Evolutionary conservation across 225 moss, liverwort and hornwort species (phyloP), one percentile per base, ranked within the genome.

Genomic region (Takakia lepidozioides): DNA sequence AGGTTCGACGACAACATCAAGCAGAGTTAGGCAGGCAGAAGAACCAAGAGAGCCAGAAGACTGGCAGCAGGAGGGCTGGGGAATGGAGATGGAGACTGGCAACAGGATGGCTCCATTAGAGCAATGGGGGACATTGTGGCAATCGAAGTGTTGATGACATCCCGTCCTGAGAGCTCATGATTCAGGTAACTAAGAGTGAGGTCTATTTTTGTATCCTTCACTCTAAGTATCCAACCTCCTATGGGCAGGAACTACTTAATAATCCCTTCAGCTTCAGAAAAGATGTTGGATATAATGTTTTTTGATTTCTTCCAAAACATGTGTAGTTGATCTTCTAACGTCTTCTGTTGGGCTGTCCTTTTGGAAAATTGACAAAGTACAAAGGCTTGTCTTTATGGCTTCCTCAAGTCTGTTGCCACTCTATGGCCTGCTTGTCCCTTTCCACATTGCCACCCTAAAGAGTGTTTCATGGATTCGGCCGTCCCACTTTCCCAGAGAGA

Each of bases 391-490:
- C n/a, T n/a, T n/a, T n/a, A n/a, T n/a, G n/a, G n/a, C n/a, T n/a
- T n/a, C n/a, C n/a, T n/a, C 98, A 10, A 87, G 91, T 10, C 44
- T 98, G 61, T 63, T 98, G 1, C 98, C 98, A 10, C 57, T 98
- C 9, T 91, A 98, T 17, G 98, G 98, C 10, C 52, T 83, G 38
- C 80, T 91, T 25, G 91, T 98, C 29, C 98, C 98, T 0, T 98
- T 98, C 63, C 98, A 98, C 71, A 91, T 98, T 47, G 90, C 90
- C 36, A 85, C 98, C 0, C 72, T 98, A 57, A 98, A 98, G 67
- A 98, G 98, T 63, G 90, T 98, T 27, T 83, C 91, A n/a, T 85
- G 87, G n/a, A n/a, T n/a, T n/a, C n/a, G n/a, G n/a, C n/a, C n/a
- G n/a, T n/a, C n/a, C n/a, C n/a, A n/a, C n/a, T n/a, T n/a, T n/a